Evolutionary conservation across 2,329 filamentous ascomycete genomes (phyloP), one percentile per base, ranked within the genome.

Genomic region (Fusarium robinianum): DNA sequence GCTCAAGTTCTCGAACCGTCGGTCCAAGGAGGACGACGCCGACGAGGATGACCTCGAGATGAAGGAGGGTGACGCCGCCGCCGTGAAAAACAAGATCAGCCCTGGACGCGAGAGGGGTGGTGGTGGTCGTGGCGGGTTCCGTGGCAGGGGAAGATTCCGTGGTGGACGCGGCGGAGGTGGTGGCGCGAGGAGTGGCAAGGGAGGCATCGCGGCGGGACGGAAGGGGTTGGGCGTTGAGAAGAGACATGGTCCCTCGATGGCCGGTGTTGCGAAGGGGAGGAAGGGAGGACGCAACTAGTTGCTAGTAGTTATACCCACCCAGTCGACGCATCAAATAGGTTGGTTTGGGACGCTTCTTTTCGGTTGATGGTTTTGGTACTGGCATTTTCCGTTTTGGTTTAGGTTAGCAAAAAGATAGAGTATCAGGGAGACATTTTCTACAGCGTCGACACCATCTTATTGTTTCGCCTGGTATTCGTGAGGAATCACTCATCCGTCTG

Each of bases 1-100:
- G 66, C 72, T 88, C 58, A 88, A 87, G 73, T 87, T 87, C 71
- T 83, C 80, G 24, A 88, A 87, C 67, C 79, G 77, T 63, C 74
- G 73, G 41, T 67, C 67, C 42, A 70, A 70, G 34, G 72, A 72
- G 18, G 71, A 72, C 18, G 67, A 72, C 23, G 72, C 72, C 8
- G 72, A 73, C 27, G 71, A 76, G 17, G 77, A 76, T 11, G 72
- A 74, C 19, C 76, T 77, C 11, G 76, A 78, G 37, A 78, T 79
- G 67, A 75, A 77, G 18, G 76, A 77, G 18, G 73, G 73, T 24
- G 77, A 77, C 42, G 74, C 76, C 5, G 72, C 74, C 25, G 71
- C 69, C 22, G 71, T 83, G 54, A 80, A 79, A 68, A 75, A 72
- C 51, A 72, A 73, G 41, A 68, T 76, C 26, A 68, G 67, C 51